These are phyloP conservation scores for Pelargonium citronellum DNA, from an alignment of 441 rosid species.

Conservation along the genomic window DNA sequence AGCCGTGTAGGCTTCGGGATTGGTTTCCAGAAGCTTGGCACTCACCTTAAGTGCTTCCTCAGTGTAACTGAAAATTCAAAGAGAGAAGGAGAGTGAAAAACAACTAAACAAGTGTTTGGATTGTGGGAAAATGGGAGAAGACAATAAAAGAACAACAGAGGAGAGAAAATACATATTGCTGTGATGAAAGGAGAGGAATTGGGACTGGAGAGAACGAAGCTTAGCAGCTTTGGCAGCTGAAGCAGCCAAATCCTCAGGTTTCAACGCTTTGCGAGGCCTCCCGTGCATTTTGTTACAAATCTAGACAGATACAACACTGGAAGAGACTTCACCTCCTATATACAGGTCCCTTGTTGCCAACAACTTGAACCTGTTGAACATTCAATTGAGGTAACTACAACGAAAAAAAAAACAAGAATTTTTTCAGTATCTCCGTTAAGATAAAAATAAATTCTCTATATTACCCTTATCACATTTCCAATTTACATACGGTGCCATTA, in stretches of 20 bases:
- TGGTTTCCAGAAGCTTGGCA: constrained; percentile 68
- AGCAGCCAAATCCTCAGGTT: constrained; percentile 56
- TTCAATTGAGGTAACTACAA: too few species aligned
- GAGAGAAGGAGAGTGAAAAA: not conserved
- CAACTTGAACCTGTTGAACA: too few species aligned
- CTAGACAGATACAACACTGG: not conserved
- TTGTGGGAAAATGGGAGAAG: not conserved
- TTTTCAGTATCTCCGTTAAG: too few species aligned
- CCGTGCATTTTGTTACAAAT: constrained; percentile 59
- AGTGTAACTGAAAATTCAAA: constrained; percentile 46
- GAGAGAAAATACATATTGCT: constrained; percentile 26
- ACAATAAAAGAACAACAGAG: not conserved
- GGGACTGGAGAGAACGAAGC: constrained; percentile 59
- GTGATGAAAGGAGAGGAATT: constrained; percentile 54
- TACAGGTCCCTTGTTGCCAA: too few species aligned
- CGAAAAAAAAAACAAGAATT: too few species aligned
- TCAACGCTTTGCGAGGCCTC: constrained; percentile 58
- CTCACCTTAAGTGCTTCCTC: constrained; percentile 70
- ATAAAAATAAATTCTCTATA: too few species aligned
- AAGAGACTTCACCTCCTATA: not conserved
- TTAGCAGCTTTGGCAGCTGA: constrained; percentile 60
- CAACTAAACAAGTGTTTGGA: not conserved
- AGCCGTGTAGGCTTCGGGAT: constrained; percentile 77
- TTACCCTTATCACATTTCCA: too few species aligned
- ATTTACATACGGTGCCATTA: too few species aligned